Evolutionary conservation across 1,284 basidiomycete genomes (phyloP), one percentile per base, ranked within the genome.

Genomic region (Agaricales sp.): DNA sequence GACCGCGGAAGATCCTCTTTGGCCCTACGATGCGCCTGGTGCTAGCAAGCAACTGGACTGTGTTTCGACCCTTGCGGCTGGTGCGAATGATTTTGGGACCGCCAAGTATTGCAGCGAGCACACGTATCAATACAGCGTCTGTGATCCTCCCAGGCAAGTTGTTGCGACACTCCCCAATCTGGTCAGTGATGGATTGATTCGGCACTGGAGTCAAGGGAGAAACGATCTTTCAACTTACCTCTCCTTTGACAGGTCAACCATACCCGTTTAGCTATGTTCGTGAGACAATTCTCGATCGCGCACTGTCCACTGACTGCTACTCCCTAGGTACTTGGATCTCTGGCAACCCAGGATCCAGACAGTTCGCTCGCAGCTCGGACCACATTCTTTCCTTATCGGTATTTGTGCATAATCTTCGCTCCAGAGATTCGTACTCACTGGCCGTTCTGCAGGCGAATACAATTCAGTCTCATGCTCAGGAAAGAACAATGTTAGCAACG

Each of bases 391-490:
- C 50, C 59, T 69, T 25, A 70, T 75, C 49, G 73, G 73, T 73
- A 51, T 37, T 55, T 53, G 14, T 30, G 8, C 25, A 24, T 14
- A 12, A 30, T 37, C 11, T n/a, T n/a, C n/a, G n/a, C n/a, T n/a
- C n/a, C n/a, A n/a, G n/a, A n/a, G n/a, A n/a, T n/a, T n/a, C n/a
- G n/a, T n/a, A n/a, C n/a, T n/a, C n/a, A n/a, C n/a, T n/a, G 41
- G 50, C 2, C 45, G 24, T 24, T 20, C 25, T 13, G 3, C 20
- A 73, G 74, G 74, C 3, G 73, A 76, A 59, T 75, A 72, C 54
- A 76, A 73, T 50, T 75, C 73, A 0, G 71, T 76, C 6, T 74
- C 73, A 4, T 76, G 73, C 51, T 69, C 69, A 12, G 74, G 74
- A 3, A 67, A 61, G 46, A 62, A 69, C 50, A 66, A 66, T 41